A percentile compares a stretch with the other conserved stretches of the same genome.
Evolutionary conservation across 83 land plant species (phyloP).

Genomic region (Thuja plicata): DNA sequence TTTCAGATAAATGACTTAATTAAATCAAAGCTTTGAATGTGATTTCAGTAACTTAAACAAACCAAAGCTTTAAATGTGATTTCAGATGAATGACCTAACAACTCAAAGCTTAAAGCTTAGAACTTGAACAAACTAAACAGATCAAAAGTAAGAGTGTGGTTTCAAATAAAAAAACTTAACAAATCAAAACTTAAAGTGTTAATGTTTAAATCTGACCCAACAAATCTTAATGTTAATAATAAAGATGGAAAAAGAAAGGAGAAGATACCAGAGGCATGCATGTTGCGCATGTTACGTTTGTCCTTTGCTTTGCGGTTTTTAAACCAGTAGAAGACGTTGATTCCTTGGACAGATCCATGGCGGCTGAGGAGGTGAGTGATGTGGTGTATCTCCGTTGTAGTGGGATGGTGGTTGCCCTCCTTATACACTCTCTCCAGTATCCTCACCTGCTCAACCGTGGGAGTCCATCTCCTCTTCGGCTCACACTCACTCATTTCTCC

Average conservation of each 20-base stretch:
- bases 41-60: no score
- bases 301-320: conserved; percentile 11
- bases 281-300: not conserved
- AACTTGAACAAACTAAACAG: no score
- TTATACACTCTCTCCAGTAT: not conserved
- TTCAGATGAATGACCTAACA: no score
- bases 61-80: no score
- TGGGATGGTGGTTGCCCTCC: not conserved
- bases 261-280: not conserved
- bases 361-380: not conserved
- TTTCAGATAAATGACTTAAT: no score
- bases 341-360: not conserved
- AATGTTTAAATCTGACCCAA: no score
- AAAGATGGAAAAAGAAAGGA: not conserved
- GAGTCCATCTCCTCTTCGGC: not conserved
- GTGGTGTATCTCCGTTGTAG: not conserved
- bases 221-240: no score
- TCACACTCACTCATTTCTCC: not conserved
- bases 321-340: conserved; percentile 15
- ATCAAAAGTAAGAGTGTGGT: no score
- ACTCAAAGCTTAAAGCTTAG: no score
- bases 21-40: no score
- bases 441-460: conserved; percentile 7
- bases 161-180: not conserved
- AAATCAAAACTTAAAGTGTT: not conserved